Evolutionary conservation across 306 rosid species (phyloP), one percentile per base, ranked within the genome.

Genomic region (Glycine latifolia): DNA sequence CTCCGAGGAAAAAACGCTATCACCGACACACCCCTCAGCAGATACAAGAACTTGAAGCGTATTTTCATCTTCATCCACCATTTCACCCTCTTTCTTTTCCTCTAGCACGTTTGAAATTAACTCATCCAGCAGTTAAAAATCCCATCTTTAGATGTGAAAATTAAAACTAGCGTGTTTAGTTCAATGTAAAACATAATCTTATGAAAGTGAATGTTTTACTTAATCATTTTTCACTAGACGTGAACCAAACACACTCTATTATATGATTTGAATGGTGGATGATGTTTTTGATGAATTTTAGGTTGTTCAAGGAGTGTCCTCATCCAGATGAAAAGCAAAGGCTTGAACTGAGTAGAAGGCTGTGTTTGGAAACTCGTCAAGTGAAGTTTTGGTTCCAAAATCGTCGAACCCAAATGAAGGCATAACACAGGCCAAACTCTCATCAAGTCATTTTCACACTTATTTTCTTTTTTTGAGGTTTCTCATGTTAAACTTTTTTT

Each of bases 371-470:
- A 87, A 95, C 97, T 0, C 87, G 97, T 55, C 99, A 95, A 65
- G 99, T 95, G 46, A 95, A 95, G 78, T 95, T 95, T 83, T 95
- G 99, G 99, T 95, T 95, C 90, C 99, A 95, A 87, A 95, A 95
- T 89, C 89, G 99, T 65, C 90, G 99, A 67, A 95, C 99, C 67
- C 99, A 95, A 67, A 93, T 95, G 99, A 95, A 95, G 96, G 99
- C 31, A 17, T 4, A 39, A 12, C 47, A 33, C 5, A n/a, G 5
- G 50, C 4, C 4, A 3, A 10, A 37, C 12, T 4, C 17, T 14
- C 4, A 15, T 26, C 17, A 39, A 69, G 83, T 72, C 14, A 37
- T 76, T 80, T 72, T 58, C 76, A 52, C 58, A 26, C 61, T 39
- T 54, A 20, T 20, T 20, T 59, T 67, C 15, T 41, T 41, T 46